A percentile compares a stretch with the other conserved stretches of the same genome.
phyloP scores from a whole-genome alignment of 2,329 filamentous ascomycete genomes.

The Fusarium sp. region DNA sequence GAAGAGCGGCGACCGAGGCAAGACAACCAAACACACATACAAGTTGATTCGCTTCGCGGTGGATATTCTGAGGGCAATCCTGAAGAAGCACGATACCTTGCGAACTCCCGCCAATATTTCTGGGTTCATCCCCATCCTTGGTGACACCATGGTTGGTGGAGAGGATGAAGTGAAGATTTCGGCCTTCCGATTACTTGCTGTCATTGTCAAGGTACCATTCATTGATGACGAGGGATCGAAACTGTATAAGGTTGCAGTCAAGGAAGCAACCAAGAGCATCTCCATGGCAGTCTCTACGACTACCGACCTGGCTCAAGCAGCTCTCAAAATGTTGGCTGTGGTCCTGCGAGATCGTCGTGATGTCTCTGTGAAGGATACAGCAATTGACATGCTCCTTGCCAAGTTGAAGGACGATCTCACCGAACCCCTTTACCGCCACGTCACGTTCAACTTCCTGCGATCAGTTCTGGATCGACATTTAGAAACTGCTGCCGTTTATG shows the following conservation, averaged over 20 bases:
- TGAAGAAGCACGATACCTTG: conserved; percentile 86
- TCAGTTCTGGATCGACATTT: conserved; percentile 88
- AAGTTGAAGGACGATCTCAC: conserved; percentile 90
- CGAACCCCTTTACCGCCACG: conserved; percentile 90
- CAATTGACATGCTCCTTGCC: conserved; percentile 84
- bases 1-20: conserved; percentile 77
- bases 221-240: conserved; percentile 75
- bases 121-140: conserved; percentile 89
- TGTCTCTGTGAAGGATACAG: conserved; percentile 81
- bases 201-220: conserved; percentile 87
- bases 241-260: conserved; percentile 81
- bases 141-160: conserved; percentile 84
- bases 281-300: conserved; percentile 82
- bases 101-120: conserved; percentile 83
- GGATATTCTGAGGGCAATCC: conserved; percentile 85
- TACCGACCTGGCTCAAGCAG: conserved; percentile 86
- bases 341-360: conserved; percentile 85
- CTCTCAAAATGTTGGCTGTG: conserved; percentile 87
- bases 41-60: conserved; percentile 91
- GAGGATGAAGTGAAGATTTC: conserved; percentile 95
- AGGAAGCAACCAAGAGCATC: conserved; percentile 86
- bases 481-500: conserved; percentile 89
- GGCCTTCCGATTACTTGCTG: conserved; percentile 84
- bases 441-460: conserved; percentile 94
- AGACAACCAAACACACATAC: conserved; percentile 83